A percentile compares a stretch with the other conserved stretches of the same genome.
Evolutionary conservation across 1,139 yeast genomes (phyloP).

Genomic region (Arxiozyma bovina): DNA sequence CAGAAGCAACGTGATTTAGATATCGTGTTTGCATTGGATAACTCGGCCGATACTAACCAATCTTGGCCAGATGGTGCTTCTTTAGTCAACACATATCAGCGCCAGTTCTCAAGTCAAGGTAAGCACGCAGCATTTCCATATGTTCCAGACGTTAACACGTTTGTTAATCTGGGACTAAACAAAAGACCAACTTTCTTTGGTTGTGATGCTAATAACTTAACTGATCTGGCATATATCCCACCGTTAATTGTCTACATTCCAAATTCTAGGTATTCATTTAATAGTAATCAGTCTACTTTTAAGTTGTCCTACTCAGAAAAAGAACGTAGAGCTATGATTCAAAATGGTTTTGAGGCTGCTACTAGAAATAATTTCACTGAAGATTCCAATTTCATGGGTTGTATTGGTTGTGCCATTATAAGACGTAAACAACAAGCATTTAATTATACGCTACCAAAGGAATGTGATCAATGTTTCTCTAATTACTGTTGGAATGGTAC

Average conservation of each 20-base stretch:
- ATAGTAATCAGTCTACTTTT: conserved; percentile 66
- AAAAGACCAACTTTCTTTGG: conserved; percentile 77
- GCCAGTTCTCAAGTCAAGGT: conserved; percentile 60
- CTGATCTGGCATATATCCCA: conserved; percentile 46
- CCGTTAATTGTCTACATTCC: conserved; percentile 78
- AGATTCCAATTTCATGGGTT: conserved; percentile 65
- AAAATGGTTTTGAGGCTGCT: conserved; percentile 74
- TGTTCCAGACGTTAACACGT: conserved; percentile 69
- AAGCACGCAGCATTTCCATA: conserved; percentile 68
- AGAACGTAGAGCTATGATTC: conserved; percentile 53
- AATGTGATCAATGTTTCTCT: conserved; percentile 64
- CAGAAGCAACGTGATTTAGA: conserved; percentile 68
- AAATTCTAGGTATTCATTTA: conserved; percentile 59
- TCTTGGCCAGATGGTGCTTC: conserved; percentile 78
- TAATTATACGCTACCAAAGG: conserved; percentile 53
- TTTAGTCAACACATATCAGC: conserved; percentile 51
- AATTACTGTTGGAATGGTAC: conserved; percentile 80
- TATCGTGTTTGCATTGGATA: conserved; percentile 73
- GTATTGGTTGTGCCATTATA: conserved; percentile 83
- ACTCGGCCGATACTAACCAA: conserved; percentile 65
- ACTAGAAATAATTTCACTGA: conserved; percentile 66
- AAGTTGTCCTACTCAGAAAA: conserved; percentile 51
- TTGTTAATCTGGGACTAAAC: conserved; percentile 47
- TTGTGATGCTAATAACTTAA: conserved; percentile 62
- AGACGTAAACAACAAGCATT: conserved; percentile 74